These are phyloP conservation scores for Naegleria fowleri DNA, from an alignment of 208 protist genomes.

Conservation along the genomic window DNA sequence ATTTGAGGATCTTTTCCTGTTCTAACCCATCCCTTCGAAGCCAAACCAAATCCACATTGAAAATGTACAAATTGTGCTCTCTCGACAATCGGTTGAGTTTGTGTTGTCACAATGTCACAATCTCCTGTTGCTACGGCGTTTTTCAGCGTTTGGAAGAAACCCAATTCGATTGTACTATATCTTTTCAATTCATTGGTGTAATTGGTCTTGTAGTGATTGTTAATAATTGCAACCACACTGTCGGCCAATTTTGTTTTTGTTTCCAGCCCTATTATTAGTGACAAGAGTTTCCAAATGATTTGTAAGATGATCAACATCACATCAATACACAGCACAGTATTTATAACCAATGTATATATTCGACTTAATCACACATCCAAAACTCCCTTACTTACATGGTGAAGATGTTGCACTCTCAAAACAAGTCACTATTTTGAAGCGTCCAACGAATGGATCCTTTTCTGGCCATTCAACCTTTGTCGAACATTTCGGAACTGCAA, in stretches of 20 bases:
- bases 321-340: too few species aligned
- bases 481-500: not conserved
- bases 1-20: not conserved
- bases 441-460: not conserved
- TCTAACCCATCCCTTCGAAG: not conserved
- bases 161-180: not conserved
- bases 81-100: not conserved
- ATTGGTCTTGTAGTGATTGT: not conserved
- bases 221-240: not conserved
- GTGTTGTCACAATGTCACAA: not conserved
- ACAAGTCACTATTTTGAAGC: too few species aligned
- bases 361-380: too few species aligned
- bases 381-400: too few species aligned
- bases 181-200: not conserved
- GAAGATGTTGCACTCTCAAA: too few species aligned
- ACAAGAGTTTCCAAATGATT: too few species aligned
- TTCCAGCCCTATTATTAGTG: not conserved
- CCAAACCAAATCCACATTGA: not conserved
- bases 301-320: too few species aligned
- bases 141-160: not conserved
- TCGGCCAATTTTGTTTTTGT: not conserved
- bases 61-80: not conserved
- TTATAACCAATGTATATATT: too few species aligned
- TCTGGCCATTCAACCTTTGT: not conserved
- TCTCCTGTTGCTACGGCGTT: not conserved